phyloP scores from a whole-genome alignment of 2,329 filamentous ascomycete genomes.

The Alternaria consortialis region DNA sequence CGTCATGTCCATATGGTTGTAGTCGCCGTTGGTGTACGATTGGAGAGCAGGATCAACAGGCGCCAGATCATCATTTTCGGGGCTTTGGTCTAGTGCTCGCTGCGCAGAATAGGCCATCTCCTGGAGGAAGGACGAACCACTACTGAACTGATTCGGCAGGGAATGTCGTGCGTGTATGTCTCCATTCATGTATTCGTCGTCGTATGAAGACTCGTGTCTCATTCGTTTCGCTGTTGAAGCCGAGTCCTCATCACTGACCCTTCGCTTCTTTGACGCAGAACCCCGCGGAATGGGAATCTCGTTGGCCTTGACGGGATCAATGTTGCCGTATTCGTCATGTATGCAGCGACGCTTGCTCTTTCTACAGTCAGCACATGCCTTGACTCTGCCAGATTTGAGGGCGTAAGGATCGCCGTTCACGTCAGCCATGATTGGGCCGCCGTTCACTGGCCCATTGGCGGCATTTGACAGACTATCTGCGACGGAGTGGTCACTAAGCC shows the following conservation, averaged over 20 bases:
- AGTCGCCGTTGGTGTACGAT: slow-evolving; percentile 29
- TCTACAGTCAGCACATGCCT: slow-evolving; percentile 72
- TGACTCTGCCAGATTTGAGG: slow-evolving; percentile 67
- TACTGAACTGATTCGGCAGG: slow-evolving; percentile 30
- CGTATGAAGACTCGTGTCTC: slow-evolving; percentile 40
- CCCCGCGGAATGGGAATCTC: slow-evolving; percentile 69
- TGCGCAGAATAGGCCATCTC: slow-evolving; percentile 44
- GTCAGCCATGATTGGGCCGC: slow-evolving; percentile 46
- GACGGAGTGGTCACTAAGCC: slow-evolving; percentile 44
- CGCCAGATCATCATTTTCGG: slow-evolving; percentile 34
- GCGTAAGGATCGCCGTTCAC: slow-evolving; percentile 52
- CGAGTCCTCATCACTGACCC: slow-evolving; percentile 48
- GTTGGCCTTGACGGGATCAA: slow-evolving; percentile 70
- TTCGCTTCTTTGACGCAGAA: slow-evolving; percentile 64
- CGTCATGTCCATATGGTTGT: slow-evolving; percentile 23
- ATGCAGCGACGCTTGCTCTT: slow-evolving; percentile 76
- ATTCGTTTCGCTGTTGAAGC: slow-evolving; percentile 34
- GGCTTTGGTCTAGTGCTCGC: slow-evolving; percentile 33
- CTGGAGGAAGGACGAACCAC: slow-evolving; percentile 32
- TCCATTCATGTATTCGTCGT: slow-evolving; percentile 33
- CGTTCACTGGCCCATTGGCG: slow-evolving; percentile 35
- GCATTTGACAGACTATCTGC: slow-evolving; percentile 27
- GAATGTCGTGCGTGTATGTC: slow-evolving; percentile 37
- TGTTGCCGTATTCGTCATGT: slow-evolving; percentile 70
- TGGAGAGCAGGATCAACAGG: slow-evolving; percentile 43